Base-by-base conservation (phyloP, 495 filamentous ascomycete genomes). In the Neurospora tetraspora region DNA sequence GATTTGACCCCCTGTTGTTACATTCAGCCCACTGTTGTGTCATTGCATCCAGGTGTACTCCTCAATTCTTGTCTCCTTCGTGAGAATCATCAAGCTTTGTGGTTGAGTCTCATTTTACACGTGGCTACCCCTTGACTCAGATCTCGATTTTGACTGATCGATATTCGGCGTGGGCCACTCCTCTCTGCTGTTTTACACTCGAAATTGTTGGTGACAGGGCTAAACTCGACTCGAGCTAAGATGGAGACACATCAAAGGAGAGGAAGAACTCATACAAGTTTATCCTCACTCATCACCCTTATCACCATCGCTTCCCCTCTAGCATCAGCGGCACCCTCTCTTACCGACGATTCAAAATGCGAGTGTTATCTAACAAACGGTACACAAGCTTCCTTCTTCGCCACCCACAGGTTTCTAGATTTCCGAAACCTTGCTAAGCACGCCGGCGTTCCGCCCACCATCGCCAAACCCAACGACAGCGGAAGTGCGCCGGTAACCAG, bases 341-440 rank as follows among this genome's bases (percentile, higher is more conserved):
- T 80, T 1, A 79, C 75, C 5, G 74, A 81, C 11, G 77, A 82
- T 53, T 77, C 77, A 18, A 71, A 74, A 75, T 88, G 86, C 75
- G 77, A 80, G 74, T 88, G 86, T 73, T 88, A 81, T 73, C 71
- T 83, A 39, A 85, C 82, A 70, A 86, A 87, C 71, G 85, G 81
- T 27, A 81, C 80, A 40, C 80, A 81, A 42, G 59, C 79, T 18
- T 82, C 84, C 10, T 91, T 88, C 81, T 92, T 91, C 78, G 84
- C 83, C 27, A 82, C 88, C 76, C 89, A 92, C 82, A 85, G 85
- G 42, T 88, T 92, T 79, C 90, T 86, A 82, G 91, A 93, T 81
- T 93, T 90, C 77, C 88, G 91, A 45, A 83, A 84, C 40, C 80
- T 85, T 39, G 73, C 79, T 18, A 76, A 82, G n/a, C 78, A 82